Evolutionary conservation across 192 early-diverging fungal genomes (phyloP), one percentile per base, ranked within the genome.

Genomic region (Kappamyces sp.): DNA sequence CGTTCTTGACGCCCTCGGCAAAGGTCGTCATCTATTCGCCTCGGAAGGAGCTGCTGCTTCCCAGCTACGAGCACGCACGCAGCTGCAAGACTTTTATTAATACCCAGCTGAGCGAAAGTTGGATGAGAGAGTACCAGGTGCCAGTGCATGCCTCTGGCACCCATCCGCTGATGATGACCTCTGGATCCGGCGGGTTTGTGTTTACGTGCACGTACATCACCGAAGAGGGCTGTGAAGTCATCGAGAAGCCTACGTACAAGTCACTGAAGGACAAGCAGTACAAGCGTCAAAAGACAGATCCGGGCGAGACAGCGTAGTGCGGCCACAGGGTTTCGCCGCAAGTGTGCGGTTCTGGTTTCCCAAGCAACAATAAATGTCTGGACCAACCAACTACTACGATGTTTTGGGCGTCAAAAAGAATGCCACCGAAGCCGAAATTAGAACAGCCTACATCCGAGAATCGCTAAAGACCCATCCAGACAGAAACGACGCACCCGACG

Each of bases 51-150:
- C 60, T 78, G 40, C 15, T 41, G 33, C 41, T 34, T 66, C 52
- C 57, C 32, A 31, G 66, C 1, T 69, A 63, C 43, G 29, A 63
- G 8, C 55, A 72, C 58, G 78, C 96, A 74, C 79, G 86, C 35
- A 72, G 68, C 45, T 86, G 81, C 5, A 71, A 70, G 0, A 75
- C 81, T 11, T 91, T 81, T 40, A 62, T 94, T 48, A 90, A 91
- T 43, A 84, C 88, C 8, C 87, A 92, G 63, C 57, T 99, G 15
- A 88, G 86, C 1, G 94, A 99, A 62, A 89, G 87, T 63, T 94
- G 87, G 88, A 71, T 96, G 49, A 79, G 96, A 31, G 86, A 93
- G 63, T 80, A 80, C 51, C 78, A 80, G 70, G 76, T 78, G 4
- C 69, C 74, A 5, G 65, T 70, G 32, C 36, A 57, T 33, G 54